Percentiles rank a stretch among this genome's conserved stretches.
Evolutionary conservation across 257 asterid species (phyloP).

Genomic region (Euphrasia confusa): DNA sequence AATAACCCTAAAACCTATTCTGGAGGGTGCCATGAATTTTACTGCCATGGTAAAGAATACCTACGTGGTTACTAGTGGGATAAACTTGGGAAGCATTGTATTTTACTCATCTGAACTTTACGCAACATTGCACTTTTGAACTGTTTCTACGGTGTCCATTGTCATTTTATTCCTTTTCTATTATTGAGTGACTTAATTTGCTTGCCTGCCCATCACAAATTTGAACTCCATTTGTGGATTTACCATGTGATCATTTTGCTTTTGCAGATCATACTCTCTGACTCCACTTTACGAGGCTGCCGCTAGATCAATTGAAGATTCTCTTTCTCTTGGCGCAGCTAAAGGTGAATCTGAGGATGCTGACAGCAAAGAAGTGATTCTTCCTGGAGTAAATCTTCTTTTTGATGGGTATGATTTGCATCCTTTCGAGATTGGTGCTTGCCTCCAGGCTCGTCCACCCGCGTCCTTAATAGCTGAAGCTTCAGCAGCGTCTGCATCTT

Average conservation of each 20-base stretch:
- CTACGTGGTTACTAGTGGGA: neutral
- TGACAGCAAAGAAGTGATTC: conserved; percentile 81
- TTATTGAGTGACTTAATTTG: neutral
- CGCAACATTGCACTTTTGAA: neutral
- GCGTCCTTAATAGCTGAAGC: conserved; percentile 89
- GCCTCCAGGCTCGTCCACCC: conserved; percentile 98
- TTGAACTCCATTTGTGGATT: conserved; percentile 3
- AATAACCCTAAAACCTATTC: too few relatives aligned
- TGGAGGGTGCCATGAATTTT: neutral
- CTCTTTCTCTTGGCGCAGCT: conserved; percentile 40
- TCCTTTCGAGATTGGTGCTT: conserved; percentile 93
- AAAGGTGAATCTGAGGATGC: conserved; percentile 72
- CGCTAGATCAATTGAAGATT: conserved; percentile 55
- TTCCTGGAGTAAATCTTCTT: conserved; percentile 90
- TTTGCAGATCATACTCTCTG: conserved; percentile 82
- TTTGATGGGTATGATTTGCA: conserved; percentile 86
- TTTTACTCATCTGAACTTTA: too few relatives aligned
- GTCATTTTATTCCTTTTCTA: neutral
- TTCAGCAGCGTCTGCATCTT: conserved; percentile 66
- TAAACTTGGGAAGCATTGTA: neutral
- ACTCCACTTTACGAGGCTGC: conserved; percentile 71
- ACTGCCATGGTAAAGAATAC: neutral
- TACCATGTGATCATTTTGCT: conserved; percentile 23
- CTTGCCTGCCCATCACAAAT: conserved; percentile 16
- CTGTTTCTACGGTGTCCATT: neutral